phyloP scores from a whole-genome alignment of 2,329 filamentous ascomycete species.

The Colletotrichum cordylinicola region DNA sequence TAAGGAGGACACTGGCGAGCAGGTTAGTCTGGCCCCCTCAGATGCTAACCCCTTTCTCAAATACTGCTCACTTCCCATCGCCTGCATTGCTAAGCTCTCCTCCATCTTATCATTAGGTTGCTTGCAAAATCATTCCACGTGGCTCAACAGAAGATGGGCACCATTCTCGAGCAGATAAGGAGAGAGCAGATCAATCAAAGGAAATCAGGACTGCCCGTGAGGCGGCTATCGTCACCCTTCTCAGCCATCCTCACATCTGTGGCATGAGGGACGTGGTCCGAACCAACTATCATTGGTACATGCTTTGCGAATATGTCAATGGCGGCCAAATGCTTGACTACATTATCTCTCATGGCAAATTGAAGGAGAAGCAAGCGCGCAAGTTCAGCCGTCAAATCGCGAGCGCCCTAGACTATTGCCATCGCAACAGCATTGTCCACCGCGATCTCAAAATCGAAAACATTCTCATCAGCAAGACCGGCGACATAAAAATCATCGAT shows the following conservation, averaged over 20 bases:
- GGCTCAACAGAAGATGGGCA: conserved; percentile 87
- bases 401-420: conserved; percentile 95
- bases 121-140: conserved; percentile 95
- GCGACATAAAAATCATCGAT: conserved; percentile 99
- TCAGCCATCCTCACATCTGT: conserved; percentile 95
- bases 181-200: conserved; percentile 94
- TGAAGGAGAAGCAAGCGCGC: conserved; percentile 97
- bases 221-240: conserved; percentile 92
- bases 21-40: conserved; percentile 63
- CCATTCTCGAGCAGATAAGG: conserved; percentile 73
- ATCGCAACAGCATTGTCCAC: conserved; percentile 97
- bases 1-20: conserved; percentile 87
- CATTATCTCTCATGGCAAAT: conserved; percentile 95
- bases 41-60: not conserved
- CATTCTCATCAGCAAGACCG: conserved; percentile 98
- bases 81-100: not conserved
- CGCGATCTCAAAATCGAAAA: conserved; percentile 99
- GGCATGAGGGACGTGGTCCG: conserved; percentile 94
- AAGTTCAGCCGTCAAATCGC: conserved; percentile 98
- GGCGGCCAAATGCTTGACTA: conserved; percentile 99
- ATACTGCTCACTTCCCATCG: not conserved
- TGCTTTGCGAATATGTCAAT: conserved; percentile 99
- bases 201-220: conserved; percentile 94
- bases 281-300: conserved; percentile 99
- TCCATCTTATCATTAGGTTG: conserved; percentile 64